Evolutionary conservation across 148 eudicot genomes (phyloP), one percentile per base, ranked within the genome.

Genomic region (Rhododendron ovatum): DNA sequence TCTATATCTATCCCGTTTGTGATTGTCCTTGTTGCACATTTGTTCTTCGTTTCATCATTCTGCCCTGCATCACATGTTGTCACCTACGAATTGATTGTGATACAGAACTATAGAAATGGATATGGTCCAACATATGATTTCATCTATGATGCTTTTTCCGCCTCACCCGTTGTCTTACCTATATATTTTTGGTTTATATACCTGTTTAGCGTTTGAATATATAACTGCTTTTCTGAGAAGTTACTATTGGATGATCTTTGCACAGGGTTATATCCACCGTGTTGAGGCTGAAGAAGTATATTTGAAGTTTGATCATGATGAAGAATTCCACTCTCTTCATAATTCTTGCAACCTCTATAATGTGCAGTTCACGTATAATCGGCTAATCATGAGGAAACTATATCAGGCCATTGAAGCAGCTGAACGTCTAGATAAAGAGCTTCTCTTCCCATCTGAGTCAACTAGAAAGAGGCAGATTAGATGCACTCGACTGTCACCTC

Each of bases 281-380:
- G 96, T 97, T 81, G 99, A 95, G 91, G 98, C 99, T 82, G 99
- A 97, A 89, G 98, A 93, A 83, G 94, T 97, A 20, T 87, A 74
- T 86, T 74, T 97, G 80, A 91, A 84, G 71, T 97, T 95, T 90
- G 92, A 65, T n/a, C 30, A 30, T n/a, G 71, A 89, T 26, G 82
- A 87, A 39, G 90, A 91, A 10, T 91, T 97, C 78, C 98, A 94
- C 88, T 15, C 22, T 7, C 43, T 26, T 59, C 92, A 95, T 88
- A 24, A 75, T 5, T 89, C 91, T 63, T 75, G 82, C 5, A 85
- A 91, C 85, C 89, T 74, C 13, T 97, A 93, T 85, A 88, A 95
- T 85, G 93, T 97, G 24, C 94, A 94, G 57, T 97, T 97, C 84
- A 88, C 90, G 82, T 95, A 93, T 87, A 93, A 89, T 55, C 89